Evolutionary conservation across 306 rosid species (phyloP).

Genomic region (Acacia confusa): DNA sequence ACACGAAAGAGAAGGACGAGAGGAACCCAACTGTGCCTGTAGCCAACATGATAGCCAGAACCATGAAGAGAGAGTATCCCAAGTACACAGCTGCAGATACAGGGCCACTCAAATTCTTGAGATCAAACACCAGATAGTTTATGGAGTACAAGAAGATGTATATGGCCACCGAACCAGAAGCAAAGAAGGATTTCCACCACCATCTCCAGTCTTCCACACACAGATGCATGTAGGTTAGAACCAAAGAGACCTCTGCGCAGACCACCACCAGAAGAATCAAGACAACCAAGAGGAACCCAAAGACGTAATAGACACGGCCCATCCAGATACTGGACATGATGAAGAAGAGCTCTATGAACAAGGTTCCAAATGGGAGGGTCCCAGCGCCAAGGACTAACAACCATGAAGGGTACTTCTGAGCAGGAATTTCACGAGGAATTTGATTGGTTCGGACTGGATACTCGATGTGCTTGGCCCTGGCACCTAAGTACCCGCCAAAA

Average conservation of each 20-base stretch:
- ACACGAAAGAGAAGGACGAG: conserved; percentile 81
- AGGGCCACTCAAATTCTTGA: background rate
- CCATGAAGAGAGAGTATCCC: conserved; percentile 2
- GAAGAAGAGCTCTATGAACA: background rate
- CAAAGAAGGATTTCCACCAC: conserved; percentile 9
- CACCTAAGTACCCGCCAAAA: background rate
- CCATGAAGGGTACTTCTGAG: background rate
- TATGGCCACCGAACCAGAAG: background rate
- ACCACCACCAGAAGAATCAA: background rate
- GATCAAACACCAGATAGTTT: conserved; percentile 2
- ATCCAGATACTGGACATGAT: background rate
- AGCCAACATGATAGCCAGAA: conserved; percentile 48
- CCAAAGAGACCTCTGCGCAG: background rate
- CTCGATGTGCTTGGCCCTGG: background rate
- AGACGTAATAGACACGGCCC: background rate
- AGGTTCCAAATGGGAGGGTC: background rate
- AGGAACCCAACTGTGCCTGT: conserved; percentile 85
- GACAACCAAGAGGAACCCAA: background rate
- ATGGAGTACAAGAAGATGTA: background rate
- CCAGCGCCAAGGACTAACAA: background rate
- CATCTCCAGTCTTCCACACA: background rate
- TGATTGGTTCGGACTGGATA: conserved; percentile 1
- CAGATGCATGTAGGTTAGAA: background rate
- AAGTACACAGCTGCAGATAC: background rate
- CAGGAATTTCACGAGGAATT: background rate